These are phyloP conservation scores for Cystobasidium slooffiae DNA, from an alignment of 1,284 basidiomycete genomes.

Conservation along the genomic window DNA sequence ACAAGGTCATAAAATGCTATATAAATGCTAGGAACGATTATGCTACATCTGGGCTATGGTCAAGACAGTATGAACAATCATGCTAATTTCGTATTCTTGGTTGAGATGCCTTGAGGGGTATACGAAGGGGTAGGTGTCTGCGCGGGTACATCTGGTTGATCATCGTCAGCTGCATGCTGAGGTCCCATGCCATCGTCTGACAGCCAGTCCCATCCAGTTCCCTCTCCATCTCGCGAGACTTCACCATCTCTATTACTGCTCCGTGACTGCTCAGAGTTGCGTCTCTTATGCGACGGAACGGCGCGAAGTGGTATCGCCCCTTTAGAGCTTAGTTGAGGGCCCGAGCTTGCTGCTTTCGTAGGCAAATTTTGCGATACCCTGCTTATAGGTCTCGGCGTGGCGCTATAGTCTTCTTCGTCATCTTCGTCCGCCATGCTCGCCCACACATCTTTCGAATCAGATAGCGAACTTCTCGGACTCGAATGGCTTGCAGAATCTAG, in stretches of 20 bases:
- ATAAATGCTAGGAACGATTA: not conserved
- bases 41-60: not conserved
- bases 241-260: not conserved
- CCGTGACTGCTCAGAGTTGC: not conserved
- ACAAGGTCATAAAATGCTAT: too few relatives aligned
- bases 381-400: slow-evolving; percentile 3
- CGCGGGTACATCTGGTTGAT: too few relatives aligned
- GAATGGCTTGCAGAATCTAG: too few relatives aligned
- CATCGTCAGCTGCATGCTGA: not conserved
- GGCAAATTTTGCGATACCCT: not conserved
- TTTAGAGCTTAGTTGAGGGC: not conserved
- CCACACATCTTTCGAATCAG: not conserved
- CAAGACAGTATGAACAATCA: not conserved
- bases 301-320: slow-evolving; percentile 15
- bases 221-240: not conserved
- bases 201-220: slow-evolving; percentile 31
- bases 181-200: slow-evolving; percentile 3
- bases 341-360: not conserved
- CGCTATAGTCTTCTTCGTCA: slow-evolving; percentile 5
- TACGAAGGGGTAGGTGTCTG: too few relatives aligned
- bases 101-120: not conserved
- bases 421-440: not conserved
- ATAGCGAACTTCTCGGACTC: not conserved
- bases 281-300: slow-evolving; percentile 1
- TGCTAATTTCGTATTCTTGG: slow-evolving; percentile 5